Evolutionary conservation across 164 flowering plant genomes (phyloP).

Genomic region (Amborella trichopoda): DNA sequence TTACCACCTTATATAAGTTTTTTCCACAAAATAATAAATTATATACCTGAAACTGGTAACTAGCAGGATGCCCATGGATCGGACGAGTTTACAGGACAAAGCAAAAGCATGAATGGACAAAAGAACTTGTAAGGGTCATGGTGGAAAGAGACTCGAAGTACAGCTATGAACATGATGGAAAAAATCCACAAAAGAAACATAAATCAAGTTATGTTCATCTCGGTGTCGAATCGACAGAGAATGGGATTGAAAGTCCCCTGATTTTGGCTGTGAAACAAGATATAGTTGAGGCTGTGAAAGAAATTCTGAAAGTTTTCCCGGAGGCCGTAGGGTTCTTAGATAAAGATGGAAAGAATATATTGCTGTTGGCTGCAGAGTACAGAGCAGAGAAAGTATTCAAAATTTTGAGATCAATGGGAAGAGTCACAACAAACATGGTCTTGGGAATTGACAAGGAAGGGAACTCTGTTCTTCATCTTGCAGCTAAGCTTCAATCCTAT

Average conservation of each 20-base stretch:
- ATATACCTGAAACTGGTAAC: too few relatives aligned
- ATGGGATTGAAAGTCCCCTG: too few relatives aligned
- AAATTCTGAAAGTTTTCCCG: conserved; percentile 1
- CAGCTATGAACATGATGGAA: conserved; percentile 1
- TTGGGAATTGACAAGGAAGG: not conserved
- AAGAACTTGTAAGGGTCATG: not conserved
- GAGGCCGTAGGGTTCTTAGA: conserved; percentile 1
- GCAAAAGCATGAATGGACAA: not conserved
- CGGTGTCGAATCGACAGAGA: too few relatives aligned
- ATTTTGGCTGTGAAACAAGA: too few relatives aligned
- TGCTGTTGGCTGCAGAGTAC: not conserved
- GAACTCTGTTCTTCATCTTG: conserved; percentile 1
- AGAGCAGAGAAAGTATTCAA: too few relatives aligned
- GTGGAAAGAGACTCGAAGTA: not conserved
- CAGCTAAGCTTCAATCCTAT: not conserved
- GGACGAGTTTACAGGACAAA: not conserved
- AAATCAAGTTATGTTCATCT: too few relatives aligned
- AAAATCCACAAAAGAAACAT: too few relatives aligned
- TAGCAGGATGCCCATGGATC: not conserved
- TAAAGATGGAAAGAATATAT: not conserved
- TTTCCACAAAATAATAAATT: too few relatives aligned
- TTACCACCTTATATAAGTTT: too few relatives aligned
- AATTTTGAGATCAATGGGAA: not conserved
- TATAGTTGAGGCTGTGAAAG: too few relatives aligned
- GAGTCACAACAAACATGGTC: not conserved